Base-by-base conservation (phyloP, 352 stramenopile species). In the Pythium aquatile region DNA sequence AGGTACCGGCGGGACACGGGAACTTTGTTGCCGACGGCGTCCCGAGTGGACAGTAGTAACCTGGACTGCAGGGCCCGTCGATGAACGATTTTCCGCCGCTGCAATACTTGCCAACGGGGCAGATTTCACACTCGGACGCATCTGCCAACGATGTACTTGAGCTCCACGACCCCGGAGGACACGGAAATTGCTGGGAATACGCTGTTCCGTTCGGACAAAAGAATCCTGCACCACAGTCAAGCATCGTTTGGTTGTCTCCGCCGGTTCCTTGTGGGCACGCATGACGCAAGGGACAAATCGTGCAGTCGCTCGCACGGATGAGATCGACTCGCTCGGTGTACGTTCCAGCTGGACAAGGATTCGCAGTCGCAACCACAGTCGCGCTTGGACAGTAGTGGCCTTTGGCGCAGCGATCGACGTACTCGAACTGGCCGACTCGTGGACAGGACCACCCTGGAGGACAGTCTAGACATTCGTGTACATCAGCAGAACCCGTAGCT, bases 1-100 rank as follows among this genome's bases (percentile, higher is more conserved):
- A 97, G 2, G 78, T 96, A 17, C 93, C 93, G 4, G 74, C 87
- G 24, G 88, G 88, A 42, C 93, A 98, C 13, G 87, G 89, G 42
- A 84, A 96, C 44, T 83, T 76, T 6, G 76, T 88, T 6, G 76
- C 64, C 0, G 75, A 83, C 6, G 75, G 68, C 2, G 93, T 96
- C 14, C 77, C 80, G 16, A 95, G 71, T 11, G 90, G 90, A 66
- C 94, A 98, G 61, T 97, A 98, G 66, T 98, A 74, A 0, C 94
- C 94, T 0, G 87, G 55, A 39, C 78, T 81, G 64, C 86, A 94
- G 37, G 58, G 73, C 13, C 84, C 86, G 53, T 94, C 86, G 35
- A 93, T 80, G 47, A 75, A 83, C 1, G 79, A 83, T 35, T 93
- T 94, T 5, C 78, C 87, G 20, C 88, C 91, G 39, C 79, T 72